phyloP scores from a whole-genome alignment of 1,284 basidiomycete genomes.

The Vanrija sp. region DNA sequence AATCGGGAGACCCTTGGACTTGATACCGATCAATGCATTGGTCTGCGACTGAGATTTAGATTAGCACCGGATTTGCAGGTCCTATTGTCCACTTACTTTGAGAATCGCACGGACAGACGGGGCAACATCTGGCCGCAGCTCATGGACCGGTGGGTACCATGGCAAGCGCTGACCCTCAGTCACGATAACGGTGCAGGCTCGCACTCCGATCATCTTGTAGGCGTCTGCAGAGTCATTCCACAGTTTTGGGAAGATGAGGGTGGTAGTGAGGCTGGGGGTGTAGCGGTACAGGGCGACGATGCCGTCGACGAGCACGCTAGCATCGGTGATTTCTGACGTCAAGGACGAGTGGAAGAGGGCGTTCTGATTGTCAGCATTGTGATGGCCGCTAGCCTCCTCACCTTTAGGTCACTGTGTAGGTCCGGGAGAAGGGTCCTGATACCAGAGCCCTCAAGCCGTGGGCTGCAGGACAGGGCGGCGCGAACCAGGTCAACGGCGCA shows the following conservation, averaged over 20 bases:
- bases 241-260: constrained; percentile 63
- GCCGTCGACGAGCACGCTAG: constrained; percentile 71
- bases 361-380: constrained; percentile 23
- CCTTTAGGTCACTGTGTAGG: constrained; percentile 73
- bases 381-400: constrained; percentile 35
- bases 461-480: constrained; percentile 66
- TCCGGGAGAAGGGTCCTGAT: constrained; percentile 65
- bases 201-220: constrained; percentile 71
- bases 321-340: constrained; percentile 60
- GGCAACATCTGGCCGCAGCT: constrained; percentile 24
- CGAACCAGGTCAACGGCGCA: constrained; percentile 78
- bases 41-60: constrained; percentile 2
- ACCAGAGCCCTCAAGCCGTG: constrained; percentile 57
- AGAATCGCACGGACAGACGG: constrained; percentile 27
- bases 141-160: constrained; percentile 25
- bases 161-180: constrained; percentile 39
- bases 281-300: constrained; percentile 69
- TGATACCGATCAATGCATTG: not conserved
- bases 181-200: constrained; percentile 59
- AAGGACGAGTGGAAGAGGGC: constrained; percentile 36
- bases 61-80: not conserved
- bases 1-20: constrained; percentile 1
- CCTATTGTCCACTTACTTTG: constrained; percentile 21
- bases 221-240: constrained; percentile 72
- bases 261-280: constrained; percentile 59